Evolutionary conservation across 2,329 filamentous ascomycete genomes (phyloP).

Genomic region (Incumbomyces lentus): DNA sequence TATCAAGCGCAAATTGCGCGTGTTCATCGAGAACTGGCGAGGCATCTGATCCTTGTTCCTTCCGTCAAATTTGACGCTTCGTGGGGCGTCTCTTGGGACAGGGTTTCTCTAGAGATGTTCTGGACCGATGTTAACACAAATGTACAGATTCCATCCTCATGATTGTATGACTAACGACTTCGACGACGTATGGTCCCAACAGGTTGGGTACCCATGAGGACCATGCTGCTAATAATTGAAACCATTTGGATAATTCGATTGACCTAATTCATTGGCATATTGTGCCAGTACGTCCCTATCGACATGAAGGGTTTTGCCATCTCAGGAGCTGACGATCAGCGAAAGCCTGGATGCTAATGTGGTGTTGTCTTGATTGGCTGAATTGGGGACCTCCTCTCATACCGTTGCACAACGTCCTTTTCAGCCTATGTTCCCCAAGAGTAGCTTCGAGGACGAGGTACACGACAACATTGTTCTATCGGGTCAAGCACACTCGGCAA

Average conservation of each 20-base stretch:
- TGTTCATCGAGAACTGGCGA: slow-evolving; percentile 25
- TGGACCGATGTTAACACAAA: background rate
- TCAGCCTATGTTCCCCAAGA: too few species aligned
- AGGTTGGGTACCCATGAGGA: background rate
- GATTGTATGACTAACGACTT: slow-evolving; percentile 2
- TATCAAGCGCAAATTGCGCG: slow-evolving; percentile 44
- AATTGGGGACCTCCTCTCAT: too few species aligned
- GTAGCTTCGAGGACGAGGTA: too few species aligned
- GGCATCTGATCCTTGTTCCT: slow-evolving; percentile 9
- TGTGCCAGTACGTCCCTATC: background rate
- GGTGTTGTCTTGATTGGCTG: too few species aligned
- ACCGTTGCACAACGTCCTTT: too few species aligned
- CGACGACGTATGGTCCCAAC: background rate
- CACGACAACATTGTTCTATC: too few species aligned
- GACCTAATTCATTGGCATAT: background rate
- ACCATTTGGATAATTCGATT: background rate
- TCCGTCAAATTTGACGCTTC: background rate
- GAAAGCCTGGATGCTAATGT: too few species aligned
- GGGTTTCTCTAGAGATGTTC: too few species aligned
- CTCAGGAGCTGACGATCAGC: background rate
- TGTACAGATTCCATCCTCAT: background rate
- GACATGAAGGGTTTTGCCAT: background rate
- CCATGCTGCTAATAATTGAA: background rate
- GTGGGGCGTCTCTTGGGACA: too few species aligned
- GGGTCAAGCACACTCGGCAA: too few species aligned